These are phyloP conservation scores for Eimeria necatrix DNA, from an alignment of 169 alveolate species.

Conservation along the genomic window DNA sequence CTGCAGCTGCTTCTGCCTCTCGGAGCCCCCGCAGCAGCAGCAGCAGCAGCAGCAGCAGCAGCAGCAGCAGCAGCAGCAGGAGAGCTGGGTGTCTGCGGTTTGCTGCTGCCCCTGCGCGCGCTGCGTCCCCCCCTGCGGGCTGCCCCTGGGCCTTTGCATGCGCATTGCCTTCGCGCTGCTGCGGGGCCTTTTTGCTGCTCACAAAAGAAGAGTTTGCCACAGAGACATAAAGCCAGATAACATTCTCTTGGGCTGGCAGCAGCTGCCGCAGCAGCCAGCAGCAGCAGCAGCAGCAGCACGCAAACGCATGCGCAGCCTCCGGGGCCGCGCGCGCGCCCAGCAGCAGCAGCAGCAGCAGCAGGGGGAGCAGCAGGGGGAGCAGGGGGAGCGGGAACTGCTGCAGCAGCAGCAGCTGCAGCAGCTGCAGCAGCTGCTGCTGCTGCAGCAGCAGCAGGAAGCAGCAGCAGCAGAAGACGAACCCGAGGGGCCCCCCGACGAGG, in stretches of 20 bases:
- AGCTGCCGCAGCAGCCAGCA: slow-evolving; percentile 12
- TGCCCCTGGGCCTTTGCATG: slow-evolving; percentile 61
- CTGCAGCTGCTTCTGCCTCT: neutral
- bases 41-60: slow-evolving; percentile 41
- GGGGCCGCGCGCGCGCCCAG: neutral
- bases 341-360: neutral
- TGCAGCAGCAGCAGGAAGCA: neutral
- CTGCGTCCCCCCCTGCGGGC: slow-evolving; percentile 59
- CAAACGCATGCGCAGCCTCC: neutral
- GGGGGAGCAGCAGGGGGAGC: no score
- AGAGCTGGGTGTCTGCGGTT: neutral
- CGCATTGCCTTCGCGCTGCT: slow-evolving; percentile 35
- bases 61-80: neutral
- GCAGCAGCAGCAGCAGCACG: neutral
- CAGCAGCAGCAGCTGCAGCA: neutral
- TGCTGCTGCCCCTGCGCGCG: slow-evolving; percentile 60
- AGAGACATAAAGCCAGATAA: slow-evolving; percentile 80
- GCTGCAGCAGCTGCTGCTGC: slow-evolving; percentile 24
- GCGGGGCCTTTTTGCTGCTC: slow-evolving; percentile 64
- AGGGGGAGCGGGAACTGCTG: neutral
- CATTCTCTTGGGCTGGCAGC: slow-evolving; percentile 45
- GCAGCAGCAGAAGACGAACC: neutral
- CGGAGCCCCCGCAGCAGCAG: neutral
- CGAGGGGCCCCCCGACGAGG: neutral
- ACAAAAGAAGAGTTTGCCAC: slow-evolving; percentile 59